Evolutionary conservation across 768 basidiomycete genomes (phyloP).

Genomic region (Boletus sp.): DNA sequence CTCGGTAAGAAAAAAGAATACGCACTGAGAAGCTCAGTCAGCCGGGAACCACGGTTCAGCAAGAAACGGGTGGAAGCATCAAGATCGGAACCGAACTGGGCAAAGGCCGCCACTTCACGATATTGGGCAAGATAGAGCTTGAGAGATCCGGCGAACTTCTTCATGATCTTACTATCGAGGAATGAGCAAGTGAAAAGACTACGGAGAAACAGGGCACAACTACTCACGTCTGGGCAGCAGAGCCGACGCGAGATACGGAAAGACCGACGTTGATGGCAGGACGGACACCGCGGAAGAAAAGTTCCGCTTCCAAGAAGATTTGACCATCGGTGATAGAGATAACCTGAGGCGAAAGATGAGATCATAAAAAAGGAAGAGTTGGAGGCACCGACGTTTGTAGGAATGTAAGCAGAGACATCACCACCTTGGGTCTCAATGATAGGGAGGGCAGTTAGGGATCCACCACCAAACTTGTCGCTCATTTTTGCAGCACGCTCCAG

Average conservation of each 20-base stretch:
- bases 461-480: conserved; percentile 98
- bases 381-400: conserved; percentile 64
- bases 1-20: background rate
- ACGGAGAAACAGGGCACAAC: background rate
- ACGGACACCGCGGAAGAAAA: conserved; percentile 99
- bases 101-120: conserved; percentile 99
- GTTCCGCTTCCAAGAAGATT: conserved; percentile 99
- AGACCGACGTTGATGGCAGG: conserved; percentile 99
- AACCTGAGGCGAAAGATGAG: conserved; percentile 51
- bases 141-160: conserved; percentile 99
- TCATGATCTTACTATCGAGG: conserved; percentile 87
- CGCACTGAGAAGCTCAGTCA: conserved; percentile 92
- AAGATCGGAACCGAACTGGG: conserved; percentile 99
- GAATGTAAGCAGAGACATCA: conserved; percentile 99
- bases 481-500: conserved; percentile 99
- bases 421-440: conserved; percentile 99
- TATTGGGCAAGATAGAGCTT: conserved; percentile 99
- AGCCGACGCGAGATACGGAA: conserved; percentile 99
- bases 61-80: conserved; percentile 99
- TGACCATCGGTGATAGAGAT: conserved; percentile 99
- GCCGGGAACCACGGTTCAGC: conserved; percentile 94
- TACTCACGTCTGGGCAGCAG: conserved; percentile 96
- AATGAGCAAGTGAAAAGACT: background rate
- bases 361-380: background rate
- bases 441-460: conserved; percentile 96